phyloP scores from a whole-genome alignment of 805 yeast species.

The Saccharomycopsis sp. region DNA sequence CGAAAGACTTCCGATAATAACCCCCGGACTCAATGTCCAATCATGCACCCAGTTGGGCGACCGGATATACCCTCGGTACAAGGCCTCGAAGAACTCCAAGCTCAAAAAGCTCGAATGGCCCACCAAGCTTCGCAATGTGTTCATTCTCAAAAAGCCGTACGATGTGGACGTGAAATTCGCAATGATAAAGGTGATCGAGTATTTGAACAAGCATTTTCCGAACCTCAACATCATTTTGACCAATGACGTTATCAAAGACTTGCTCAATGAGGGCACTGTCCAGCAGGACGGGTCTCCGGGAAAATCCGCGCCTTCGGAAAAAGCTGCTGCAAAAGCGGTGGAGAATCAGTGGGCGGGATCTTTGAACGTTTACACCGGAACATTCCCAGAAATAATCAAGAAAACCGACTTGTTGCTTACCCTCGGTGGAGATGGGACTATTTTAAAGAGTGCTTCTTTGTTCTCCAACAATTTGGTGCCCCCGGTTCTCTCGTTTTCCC shows the following conservation, averaged over 20 bases:
- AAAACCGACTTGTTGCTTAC: constrained; percentile 80
- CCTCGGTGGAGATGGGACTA: constrained; percentile 96
- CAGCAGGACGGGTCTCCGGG: constrained; percentile 14
- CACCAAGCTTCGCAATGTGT: constrained; percentile 62
- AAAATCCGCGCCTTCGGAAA: background rate
- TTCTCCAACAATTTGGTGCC: constrained; percentile 73
- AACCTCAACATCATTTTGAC: constrained; percentile 72
- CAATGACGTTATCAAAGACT: constrained; percentile 66
- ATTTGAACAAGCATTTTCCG: constrained; percentile 57
- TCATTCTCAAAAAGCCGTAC: constrained; percentile 83
- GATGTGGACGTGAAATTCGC: constrained; percentile 57
- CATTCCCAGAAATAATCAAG: constrained; percentile 44
- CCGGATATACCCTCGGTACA: constrained; percentile 16
- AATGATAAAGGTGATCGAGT: constrained; percentile 56
- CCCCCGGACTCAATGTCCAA: constrained; percentile 9
- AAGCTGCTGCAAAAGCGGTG: constrained; percentile 2
- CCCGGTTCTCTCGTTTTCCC: constrained; percentile 79
- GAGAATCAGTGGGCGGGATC: constrained; percentile 16
- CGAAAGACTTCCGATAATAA: constrained; percentile 1
- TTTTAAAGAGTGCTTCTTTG: constrained; percentile 71
- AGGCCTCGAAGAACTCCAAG: constrained; percentile 40
- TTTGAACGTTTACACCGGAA: constrained; percentile 41
- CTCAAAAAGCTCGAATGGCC: constrained; percentile 64
- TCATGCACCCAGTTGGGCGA: constrained; percentile 10
- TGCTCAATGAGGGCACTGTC: constrained; percentile 26